Evolutionary conservation across 2,329 filamentous ascomycete species (phyloP).

Genomic region (Sporothrix pallida): DNA sequence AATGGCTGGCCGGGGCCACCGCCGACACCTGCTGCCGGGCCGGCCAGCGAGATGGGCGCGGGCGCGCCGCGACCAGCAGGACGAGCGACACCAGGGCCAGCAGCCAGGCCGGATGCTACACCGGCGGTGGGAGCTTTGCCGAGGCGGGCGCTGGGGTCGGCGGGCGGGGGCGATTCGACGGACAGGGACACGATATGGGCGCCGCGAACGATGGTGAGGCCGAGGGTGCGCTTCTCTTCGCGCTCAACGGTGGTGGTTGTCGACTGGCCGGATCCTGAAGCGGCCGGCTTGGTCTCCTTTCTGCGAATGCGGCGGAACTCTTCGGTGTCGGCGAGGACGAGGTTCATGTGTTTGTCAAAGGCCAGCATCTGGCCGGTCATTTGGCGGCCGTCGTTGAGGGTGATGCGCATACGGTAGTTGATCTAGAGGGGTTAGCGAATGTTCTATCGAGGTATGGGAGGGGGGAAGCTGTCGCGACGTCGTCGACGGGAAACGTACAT

Average conservation of each 20-base stretch:
- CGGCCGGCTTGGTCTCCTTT: conserved; percentile 74
- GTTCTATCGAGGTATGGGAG: conserved; percentile 35
- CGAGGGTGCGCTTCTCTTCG: conserved; percentile 97
- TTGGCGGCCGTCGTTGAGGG: conserved; percentile 90
- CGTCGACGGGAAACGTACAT: conserved; percentile 60
- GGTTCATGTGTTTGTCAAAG: conserved; percentile 99
- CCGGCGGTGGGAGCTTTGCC: conserved; percentile 76
- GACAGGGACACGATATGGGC: conserved; percentile 94
- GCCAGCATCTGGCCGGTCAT: conserved; percentile 98
- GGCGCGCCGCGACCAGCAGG: conserved; percentile 82
- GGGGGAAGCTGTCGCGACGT: neutral
- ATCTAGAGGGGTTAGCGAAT: conserved; percentile 65
- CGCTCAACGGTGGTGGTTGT: conserved; percentile 76
- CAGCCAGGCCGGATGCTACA: conserved; percentile 71
- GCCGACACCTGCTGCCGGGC: conserved; percentile 85
- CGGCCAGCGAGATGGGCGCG: conserved; percentile 77
- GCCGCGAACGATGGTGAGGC: conserved; percentile 91
- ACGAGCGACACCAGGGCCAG: conserved; percentile 87
- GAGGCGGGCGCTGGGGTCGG: conserved; percentile 87
- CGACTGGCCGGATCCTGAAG: conserved; percentile 56
- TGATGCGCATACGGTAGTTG: conserved; percentile 99
- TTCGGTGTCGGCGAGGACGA: conserved; percentile 97
- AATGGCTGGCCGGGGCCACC: conserved; percentile 64
- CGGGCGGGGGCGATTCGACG: conserved; percentile 92
- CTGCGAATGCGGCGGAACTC: conserved; percentile 92